phyloP scores from a whole-genome alignment of 192 early-diverging fungal genomes.

The Spinellus fusiger region DNA sequence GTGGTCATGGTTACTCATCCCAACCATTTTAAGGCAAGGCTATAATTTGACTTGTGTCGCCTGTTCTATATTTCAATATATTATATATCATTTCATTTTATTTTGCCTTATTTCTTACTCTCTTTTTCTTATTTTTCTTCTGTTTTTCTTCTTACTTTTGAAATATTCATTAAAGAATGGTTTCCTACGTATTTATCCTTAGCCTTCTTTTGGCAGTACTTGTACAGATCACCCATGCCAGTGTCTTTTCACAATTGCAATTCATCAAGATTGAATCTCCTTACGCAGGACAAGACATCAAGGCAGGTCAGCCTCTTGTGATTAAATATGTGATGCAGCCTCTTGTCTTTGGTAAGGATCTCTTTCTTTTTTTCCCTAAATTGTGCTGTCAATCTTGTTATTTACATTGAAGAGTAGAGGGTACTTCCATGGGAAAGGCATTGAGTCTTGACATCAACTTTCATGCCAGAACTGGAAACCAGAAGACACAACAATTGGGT shows the following conservation, averaged over 20 bases:
- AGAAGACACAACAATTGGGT: conserved; percentile 13
- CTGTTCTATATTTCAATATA: background rate
- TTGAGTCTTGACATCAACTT: conserved; percentile 23
- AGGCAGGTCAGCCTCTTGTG: conserved; percentile 5
- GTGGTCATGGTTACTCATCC: too few relatives aligned
- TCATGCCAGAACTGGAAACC: conserved; percentile 25
- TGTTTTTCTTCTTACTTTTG: too few relatives aligned
- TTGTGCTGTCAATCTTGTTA: background rate
- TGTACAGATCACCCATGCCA: background rate
- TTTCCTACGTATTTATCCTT: background rate
- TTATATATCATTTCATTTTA: too few relatives aligned
- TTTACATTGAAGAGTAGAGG: conserved; percentile 5
- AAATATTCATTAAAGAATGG: too few relatives aligned
- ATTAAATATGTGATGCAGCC: conserved; percentile 21
- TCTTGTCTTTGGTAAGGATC: conserved; percentile 1
- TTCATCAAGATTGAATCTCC: conserved; percentile 23
- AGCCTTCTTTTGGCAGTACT: conserved; percentile 1
- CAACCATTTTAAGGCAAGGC: background rate
- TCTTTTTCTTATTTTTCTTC: background rate
- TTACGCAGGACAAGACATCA: conserved; percentile 3
- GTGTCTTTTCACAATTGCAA: conserved; percentile 22
- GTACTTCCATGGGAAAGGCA: conserved; percentile 22
- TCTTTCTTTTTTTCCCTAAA: background rate
- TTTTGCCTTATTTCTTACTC: background rate
- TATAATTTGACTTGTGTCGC: background rate